These are phyloP conservation scores for Lentinula sp. DNA, from an alignment of 768 basidiomycete species.

Conservation along the genomic window DNA sequence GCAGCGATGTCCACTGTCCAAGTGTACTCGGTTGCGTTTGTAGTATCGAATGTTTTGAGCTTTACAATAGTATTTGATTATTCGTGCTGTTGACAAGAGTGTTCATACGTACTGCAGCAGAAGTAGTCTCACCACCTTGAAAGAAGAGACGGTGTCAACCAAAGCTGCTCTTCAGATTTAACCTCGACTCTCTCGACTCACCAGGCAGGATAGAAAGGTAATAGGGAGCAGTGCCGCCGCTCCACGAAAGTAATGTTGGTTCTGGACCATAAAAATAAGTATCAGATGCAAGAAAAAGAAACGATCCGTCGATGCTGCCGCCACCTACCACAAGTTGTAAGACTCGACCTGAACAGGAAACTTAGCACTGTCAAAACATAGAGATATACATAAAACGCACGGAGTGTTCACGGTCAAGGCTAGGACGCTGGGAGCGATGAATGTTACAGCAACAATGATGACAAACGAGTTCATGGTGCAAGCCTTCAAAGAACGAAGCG, in stretches of 20 bases:
- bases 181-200: slow-evolving; percentile 19
- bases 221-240: slow-evolving; percentile 47
- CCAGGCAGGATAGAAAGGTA: slow-evolving; percentile 59
- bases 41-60: slow-evolving; percentile 49
- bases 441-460: slow-evolving; percentile 26
- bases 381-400: slow-evolving; percentile 34
- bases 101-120: slow-evolving; percentile 39
- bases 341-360: background rate
- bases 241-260: slow-evolving; percentile 52
- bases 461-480: slow-evolving; percentile 33
- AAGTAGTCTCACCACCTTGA: slow-evolving; percentile 47
- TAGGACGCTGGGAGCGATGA: slow-evolving; percentile 27
- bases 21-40: slow-evolving; percentile 35
- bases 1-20: slow-evolving; percentile 48
- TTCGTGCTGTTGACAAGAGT: slow-evolving; percentile 7
- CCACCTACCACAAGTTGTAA: background rate
- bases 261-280: slow-evolving; percentile 30
- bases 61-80: slow-evolving; percentile 18
- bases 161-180: background rate
- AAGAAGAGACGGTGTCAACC: background rate
- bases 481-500: background rate
- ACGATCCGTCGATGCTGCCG: background rate
- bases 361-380: background rate
- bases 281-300: background rate
- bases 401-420: slow-evolving; percentile 62